Conservation (phyloP, 2,329 filamentous ascomycete species). For the Aschersonia sp. region DNA sequence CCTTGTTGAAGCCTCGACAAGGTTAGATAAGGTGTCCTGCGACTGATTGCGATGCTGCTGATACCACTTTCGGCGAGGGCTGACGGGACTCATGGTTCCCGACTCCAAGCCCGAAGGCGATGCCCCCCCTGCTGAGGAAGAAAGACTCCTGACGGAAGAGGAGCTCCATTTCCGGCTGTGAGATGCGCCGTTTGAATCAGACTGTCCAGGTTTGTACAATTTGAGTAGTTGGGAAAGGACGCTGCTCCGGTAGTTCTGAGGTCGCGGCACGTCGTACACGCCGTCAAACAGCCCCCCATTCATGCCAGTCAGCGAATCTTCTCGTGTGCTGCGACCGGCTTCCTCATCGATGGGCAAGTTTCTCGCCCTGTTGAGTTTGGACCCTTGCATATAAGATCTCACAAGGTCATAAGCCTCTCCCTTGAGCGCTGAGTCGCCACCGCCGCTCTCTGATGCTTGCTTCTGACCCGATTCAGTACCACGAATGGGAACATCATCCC, state of each 20-base stretch:
- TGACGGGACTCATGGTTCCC: slow-evolving; percentile 25
- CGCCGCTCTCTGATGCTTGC: slow-evolving; percentile 1
- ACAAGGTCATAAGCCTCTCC: slow-evolving; percentile 28
- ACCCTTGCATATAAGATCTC: slow-evolving; percentile 22
- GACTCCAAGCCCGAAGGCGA: slow-evolving; percentile 19
- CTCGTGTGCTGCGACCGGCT: slow-evolving; percentile 4
- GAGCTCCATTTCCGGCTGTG: slow-evolving; percentile 12
- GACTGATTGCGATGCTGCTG: slow-evolving; percentile 19
- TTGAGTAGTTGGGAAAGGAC: slow-evolving; percentile 30
- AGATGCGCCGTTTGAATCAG: slow-evolving; percentile 3
- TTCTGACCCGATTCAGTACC: not conserved
- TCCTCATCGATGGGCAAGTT: slow-evolving; percentile 4
- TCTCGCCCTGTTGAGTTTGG: slow-evolving; percentile 5
- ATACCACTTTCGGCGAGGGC: slow-evolving; percentile 31
- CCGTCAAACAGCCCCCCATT: slow-evolving; percentile 26
- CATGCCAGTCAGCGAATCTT: slow-evolving; percentile 14
- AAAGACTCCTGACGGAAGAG: not conserved
- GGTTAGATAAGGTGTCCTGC: slow-evolving; percentile 29
- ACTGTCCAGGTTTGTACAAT: slow-evolving; percentile 26
- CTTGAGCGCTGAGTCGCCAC: slow-evolving; percentile 2
- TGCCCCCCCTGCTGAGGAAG: slow-evolving; percentile 5
- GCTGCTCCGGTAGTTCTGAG: slow-evolving; percentile 26
- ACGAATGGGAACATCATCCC: slow-evolving; percentile 15
- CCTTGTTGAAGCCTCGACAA: slow-evolving; percentile 29
- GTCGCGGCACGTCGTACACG: slow-evolving; percentile 24